A percentile compares a stretch with the other conserved stretches of the same genome.
Evolutionary conservation across 2,329 filamentous ascomycete genomes (phyloP).

Genomic region (Gaeumannomyces sp.): DNA sequence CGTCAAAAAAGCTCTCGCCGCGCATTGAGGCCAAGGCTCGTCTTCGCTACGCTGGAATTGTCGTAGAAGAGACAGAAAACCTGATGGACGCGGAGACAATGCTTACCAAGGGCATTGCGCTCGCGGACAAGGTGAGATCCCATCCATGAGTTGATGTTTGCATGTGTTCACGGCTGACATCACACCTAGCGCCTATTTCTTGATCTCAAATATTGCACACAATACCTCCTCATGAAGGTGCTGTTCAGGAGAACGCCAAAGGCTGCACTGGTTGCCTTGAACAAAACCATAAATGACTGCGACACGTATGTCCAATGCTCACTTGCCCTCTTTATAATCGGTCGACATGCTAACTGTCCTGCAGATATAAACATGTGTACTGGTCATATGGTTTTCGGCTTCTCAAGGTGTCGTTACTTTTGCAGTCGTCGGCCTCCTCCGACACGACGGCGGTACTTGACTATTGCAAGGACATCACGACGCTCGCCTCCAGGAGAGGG

Average conservation of each 20-base stretch:
- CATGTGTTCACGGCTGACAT: not conserved
- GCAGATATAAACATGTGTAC: slow-evolving; percentile 55
- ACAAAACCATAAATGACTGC: slow-evolving; percentile 62
- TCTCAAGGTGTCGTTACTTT: slow-evolving; percentile 62
- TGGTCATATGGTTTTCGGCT: slow-evolving; percentile 77
- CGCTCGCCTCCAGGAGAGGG: slow-evolving; percentile 51
- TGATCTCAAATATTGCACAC: slow-evolving; percentile 72
- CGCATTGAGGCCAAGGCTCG: slow-evolving; percentile 63
- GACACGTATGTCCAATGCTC: slow-evolving; percentile 45
- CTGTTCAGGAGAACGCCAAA: slow-evolving; percentile 66
- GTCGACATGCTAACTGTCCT: slow-evolving; percentile 15
- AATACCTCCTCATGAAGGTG: slow-evolving; percentile 65
- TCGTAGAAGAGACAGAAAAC: slow-evolving; percentile 73
- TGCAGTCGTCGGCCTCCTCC: slow-evolving; percentile 53
- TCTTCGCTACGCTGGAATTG: slow-evolving; percentile 63
- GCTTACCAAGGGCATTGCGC: slow-evolving; percentile 62
- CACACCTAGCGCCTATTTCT: slow-evolving; percentile 42
- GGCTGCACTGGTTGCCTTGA: slow-evolving; percentile 65
- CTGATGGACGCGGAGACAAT: slow-evolving; percentile 66
- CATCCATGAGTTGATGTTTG: not conserved
- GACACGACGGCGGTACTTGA: slow-evolving; percentile 58
- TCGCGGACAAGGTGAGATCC: slow-evolving; percentile 56
- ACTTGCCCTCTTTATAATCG: slow-evolving; percentile 6
- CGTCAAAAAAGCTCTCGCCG: slow-evolving; percentile 53
- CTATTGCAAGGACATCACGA: slow-evolving; percentile 58